Evolutionary conservation across 768 basidiomycete species (phyloP).

Genomic region (Naganishia vishniacii): DNA sequence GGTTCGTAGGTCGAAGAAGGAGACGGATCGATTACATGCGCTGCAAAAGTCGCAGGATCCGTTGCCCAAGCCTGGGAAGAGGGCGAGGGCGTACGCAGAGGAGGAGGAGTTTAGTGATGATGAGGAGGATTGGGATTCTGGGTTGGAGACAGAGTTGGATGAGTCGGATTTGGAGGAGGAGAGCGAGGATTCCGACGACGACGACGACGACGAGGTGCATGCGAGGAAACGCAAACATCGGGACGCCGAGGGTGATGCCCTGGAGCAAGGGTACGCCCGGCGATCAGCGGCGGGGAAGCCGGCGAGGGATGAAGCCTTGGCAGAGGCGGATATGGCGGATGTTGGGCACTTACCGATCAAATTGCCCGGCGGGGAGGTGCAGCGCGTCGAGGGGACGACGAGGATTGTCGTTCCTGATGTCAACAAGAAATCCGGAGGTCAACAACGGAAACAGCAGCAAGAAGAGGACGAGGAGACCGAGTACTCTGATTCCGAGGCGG

Average conservation of each 20-base stretch:
- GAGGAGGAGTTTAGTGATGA: conserved; percentile 48
- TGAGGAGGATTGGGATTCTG: conserved; percentile 34
- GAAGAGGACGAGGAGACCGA: conserved; percentile 29
- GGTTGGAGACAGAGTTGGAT: conserved; percentile 23
- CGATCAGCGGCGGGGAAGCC: too few relatives aligned
- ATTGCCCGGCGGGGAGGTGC: conserved; percentile 70
- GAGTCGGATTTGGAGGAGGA: conserved; percentile 27
- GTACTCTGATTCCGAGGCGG: conserved; percentile 34
- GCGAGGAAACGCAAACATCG: conserved; percentile 41
- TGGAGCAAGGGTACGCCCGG: conserved; percentile 58
- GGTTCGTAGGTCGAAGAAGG: conserved; percentile 69
- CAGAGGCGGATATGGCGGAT: conserved; percentile 32
- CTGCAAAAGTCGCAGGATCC: conserved; percentile 54
- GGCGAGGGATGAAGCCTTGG: conserved; percentile 25
- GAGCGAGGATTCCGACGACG: conserved; percentile 28
- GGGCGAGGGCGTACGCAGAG: conserved; percentile 58
- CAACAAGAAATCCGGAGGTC: conserved; percentile 32
- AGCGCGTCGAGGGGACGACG: conserved; percentile 49
- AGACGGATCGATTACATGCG: conserved; percentile 65
- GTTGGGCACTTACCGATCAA: conserved; percentile 69
- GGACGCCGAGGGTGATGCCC: conserved; percentile 68
- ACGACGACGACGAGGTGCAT: conserved; percentile 24
- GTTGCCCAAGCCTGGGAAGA: conserved; percentile 53
- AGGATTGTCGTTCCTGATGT: conserved; percentile 34
- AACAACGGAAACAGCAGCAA: too few relatives aligned